phyloP scores from a whole-genome alignment of 176 grass and related monocot genomes.

The Carex scoparia region DNA sequence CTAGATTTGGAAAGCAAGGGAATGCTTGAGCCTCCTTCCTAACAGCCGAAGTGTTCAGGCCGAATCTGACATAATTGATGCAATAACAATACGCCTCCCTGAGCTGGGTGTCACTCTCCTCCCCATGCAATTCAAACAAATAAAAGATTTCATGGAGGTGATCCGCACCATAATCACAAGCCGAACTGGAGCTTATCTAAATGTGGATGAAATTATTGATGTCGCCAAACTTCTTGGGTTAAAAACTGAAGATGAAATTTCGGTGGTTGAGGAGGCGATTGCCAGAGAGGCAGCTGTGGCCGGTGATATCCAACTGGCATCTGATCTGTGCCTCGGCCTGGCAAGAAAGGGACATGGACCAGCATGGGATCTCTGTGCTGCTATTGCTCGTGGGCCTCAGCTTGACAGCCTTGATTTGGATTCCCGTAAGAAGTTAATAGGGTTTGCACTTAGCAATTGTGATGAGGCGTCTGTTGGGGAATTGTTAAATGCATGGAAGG shows the following conservation, averaged over 20 bases:
- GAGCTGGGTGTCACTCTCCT: conserved; percentile 86
- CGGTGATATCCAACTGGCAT: conserved; percentile 82
- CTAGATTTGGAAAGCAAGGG: conserved; percentile 98
- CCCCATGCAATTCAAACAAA: conserved; percentile 88
- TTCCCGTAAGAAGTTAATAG: conserved; percentile 64
- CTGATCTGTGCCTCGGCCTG: conserved; percentile 82
- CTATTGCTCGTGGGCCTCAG: conserved; percentile 76
- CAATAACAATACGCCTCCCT: conserved; percentile 83
- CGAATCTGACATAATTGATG: conserved; percentile 94
- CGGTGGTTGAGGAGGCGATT: conserved; percentile 69
- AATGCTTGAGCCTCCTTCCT: conserved; percentile 81
- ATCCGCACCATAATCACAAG: conserved; percentile 73
- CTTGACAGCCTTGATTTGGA: conserved; percentile 74
- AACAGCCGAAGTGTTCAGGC: conserved; percentile 76
- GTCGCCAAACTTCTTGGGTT: conserved; percentile 85
- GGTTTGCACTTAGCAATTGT: conserved; percentile 83
- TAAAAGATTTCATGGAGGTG: conserved; percentile 84
- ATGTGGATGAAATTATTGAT: conserved; percentile 94
- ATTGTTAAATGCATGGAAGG: conserved; percentile 92
- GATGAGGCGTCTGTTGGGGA: conserved; percentile 77
- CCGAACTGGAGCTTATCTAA: conserved; percentile 77
- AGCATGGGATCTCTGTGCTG: conserved; percentile 84
- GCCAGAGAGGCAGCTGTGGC: conserved; percentile 89
- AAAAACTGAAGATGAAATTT: conserved; percentile 71
- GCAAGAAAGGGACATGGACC: conserved; percentile 60